Evolutionary conservation across 495 filamentous ascomycete genomes (phyloP), one percentile per base, ranked within the genome.

Genomic region (Aspergillus nanangensis): DNA sequence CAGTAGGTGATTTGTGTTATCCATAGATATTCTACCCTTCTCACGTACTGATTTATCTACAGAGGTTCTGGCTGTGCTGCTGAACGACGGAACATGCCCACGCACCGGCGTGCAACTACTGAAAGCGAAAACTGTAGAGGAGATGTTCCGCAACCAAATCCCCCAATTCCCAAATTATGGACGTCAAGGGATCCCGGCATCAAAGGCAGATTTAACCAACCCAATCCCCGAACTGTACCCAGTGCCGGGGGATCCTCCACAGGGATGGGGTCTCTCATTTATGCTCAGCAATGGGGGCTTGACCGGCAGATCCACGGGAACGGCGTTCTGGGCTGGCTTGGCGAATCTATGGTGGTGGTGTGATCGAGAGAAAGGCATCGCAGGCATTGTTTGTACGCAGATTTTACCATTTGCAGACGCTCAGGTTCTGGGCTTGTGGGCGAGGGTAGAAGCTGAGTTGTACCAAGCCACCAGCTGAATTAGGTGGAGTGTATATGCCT

Each of bases 81-180:
- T 81, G 5, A 79, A 78, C 48, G 42, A 74, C 48, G 77, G 77
- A 25, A 66, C 60, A 0, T 69, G 57, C 13, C 75, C 79, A 0
- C 62, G 31, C 1, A 82, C 80, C 1, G 62, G 62, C 0, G 44
- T 36, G 0, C 60, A 69, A 34, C 62, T 84, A 27, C 63, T 84
- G 13, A 56, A 63, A 13, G 51, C 62, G 7, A 56, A 63, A 10
- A 81, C 81, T 1, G 70, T 84, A 0, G 60, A 15, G 52, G 55
- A 71, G 35, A 83, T 85, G 76, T 84, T 77, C 62, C 59, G 53
- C 41, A 81, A 85, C 58, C 79, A 82, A 48, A 76, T 86, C 47
- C 71, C 77, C 1, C 42, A 74, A 2, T 57, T 74, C 24, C 81
- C 80, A 0, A 54, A 77, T 41, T 77, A 75, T 50, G 65, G 63